Evolutionary conservation across 2,329 filamentous ascomycete species (phyloP).

Genomic region (Diaporthe citri): DNA sequence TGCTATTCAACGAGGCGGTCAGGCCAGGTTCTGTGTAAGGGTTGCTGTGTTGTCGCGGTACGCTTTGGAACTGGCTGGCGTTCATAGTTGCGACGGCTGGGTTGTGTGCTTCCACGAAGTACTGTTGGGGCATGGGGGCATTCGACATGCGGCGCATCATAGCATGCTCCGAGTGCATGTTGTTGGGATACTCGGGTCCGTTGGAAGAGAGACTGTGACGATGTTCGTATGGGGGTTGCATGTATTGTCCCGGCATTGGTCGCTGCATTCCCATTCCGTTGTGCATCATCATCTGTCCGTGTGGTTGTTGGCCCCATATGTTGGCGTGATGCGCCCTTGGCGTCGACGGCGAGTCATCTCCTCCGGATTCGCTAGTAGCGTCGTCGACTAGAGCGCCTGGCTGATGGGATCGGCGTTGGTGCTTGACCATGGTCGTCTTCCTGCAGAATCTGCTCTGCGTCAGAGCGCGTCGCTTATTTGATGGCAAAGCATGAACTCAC

Average conservation of each 20-base stretch:
- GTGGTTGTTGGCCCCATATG: slow-evolving; percentile 23
- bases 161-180: slow-evolving; percentile 42
- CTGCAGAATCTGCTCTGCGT: slow-evolving; percentile 71
- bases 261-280: slow-evolving; percentile 28
- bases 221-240: slow-evolving; percentile 59
- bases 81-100: slow-evolving; percentile 73
- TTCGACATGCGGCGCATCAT: slow-evolving; percentile 60
- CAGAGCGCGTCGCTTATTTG: slow-evolving; percentile 30
- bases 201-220: slow-evolving; percentile 62
- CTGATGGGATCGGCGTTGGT: slow-evolving; percentile 72
- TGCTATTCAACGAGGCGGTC: slow-evolving; percentile 67
- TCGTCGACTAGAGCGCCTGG: slow-evolving; percentile 68
- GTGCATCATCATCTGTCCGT: slow-evolving; percentile 29
- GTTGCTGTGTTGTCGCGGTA: slow-evolving; percentile 49
- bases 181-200: slow-evolving; percentile 53
- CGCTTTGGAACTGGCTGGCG: slow-evolving; percentile 51
- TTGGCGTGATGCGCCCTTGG: slow-evolving; percentile 57
- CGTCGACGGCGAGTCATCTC: slow-evolving; percentile 70
- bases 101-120: slow-evolving; percentile 73
- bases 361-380: slow-evolving; percentile 68
- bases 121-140: slow-evolving; percentile 61
- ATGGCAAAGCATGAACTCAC: slow-evolving; percentile 50
- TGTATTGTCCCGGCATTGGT: slow-evolving; percentile 56
- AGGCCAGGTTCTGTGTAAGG: slow-evolving; percentile 63
- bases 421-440: slow-evolving; percentile 79